Conservation (phyloP, 306 rosid species). For the Inga leiocalycina region DNA sequence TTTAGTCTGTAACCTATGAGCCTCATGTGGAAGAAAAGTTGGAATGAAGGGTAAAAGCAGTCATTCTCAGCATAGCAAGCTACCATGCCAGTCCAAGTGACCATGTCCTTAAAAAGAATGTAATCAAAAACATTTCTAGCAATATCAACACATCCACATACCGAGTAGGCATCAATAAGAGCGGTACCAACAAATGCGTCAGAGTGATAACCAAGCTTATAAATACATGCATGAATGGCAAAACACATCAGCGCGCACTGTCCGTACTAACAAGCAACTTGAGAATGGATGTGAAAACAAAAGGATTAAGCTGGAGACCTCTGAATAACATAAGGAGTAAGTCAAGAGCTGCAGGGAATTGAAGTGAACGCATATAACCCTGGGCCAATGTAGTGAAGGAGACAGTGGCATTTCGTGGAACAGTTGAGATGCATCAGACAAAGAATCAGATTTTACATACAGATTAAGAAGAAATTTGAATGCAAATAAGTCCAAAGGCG, state of each 20-base stretch:
- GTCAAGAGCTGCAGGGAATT: neutral
- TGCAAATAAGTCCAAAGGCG: neutral
- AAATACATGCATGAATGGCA: neutral
- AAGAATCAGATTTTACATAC: neutral
- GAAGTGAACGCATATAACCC: neutral
- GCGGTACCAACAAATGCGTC: neutral
- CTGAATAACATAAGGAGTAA: neutral
- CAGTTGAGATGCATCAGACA: neutral
- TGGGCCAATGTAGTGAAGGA: neutral
- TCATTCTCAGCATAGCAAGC: slow-evolving; percentile 5
- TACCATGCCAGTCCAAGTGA: neutral
- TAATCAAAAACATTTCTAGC: neutral
- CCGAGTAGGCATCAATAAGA: slow-evolving; percentile 3
- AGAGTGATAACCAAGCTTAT: neutral
- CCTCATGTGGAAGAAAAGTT: neutral
- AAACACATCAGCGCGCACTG: neutral
- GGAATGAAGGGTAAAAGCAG: neutral
- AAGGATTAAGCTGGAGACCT: neutral
- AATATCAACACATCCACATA: neutral
- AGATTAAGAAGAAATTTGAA: neutral
- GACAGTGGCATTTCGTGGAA: neutral
- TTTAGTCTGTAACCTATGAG: neutral
- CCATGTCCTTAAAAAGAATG: neutral
- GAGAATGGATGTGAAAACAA: neutral
- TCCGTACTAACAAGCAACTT: slow-evolving; percentile 1